Evolutionary conservation across 108 stramenopile genomes (phyloP), one percentile per base, ranked within the genome.

Genomic region (Chaetoceros muelleri): DNA sequence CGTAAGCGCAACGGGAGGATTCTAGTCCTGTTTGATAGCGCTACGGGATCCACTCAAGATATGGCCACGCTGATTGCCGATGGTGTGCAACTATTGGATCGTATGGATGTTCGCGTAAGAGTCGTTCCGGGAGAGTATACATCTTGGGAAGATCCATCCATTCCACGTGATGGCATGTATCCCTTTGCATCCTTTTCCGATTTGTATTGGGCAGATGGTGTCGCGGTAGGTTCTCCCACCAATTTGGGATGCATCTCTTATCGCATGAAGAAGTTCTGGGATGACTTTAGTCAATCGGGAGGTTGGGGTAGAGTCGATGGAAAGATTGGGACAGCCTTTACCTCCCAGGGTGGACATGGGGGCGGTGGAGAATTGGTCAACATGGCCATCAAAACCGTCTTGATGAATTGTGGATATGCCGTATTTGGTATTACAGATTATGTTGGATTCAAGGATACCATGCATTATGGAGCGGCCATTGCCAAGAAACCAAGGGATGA

Each of bases 231-330:
- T 22, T 55, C 62, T 26, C 62, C 62, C 30, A 64, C 62, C 2
- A 64, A 64, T 53, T 55, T 64, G 27, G 62, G 62, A 22, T 25
- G 53, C 27, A 53, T 64, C 18, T 52, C 62, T 10, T 64, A 55
- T 23, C 52, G 52, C 21, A 64, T 64, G 62, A 64, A 64, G 18
- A 47, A 64, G 18, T 64, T 52, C 52, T 64, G 62, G 62, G 62
- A 64, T 44, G 62, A 64, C 3, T 64, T 64, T 20, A 18, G 17
- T 10, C 52, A 52, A 44, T 24, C 62, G 3, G 62, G 62, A 26
- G 30, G 55, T 44, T 64, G 55, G 55, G 62, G 28, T 17, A 21
- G 19, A 2, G 31, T 50, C 2, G 62, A 64, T 18, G 62, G 62
- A 20, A 64, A 64, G 56, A 17, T 64, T 3, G 51, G 28, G 20